Evolutionary conservation across 108 stramenopile genomes (phyloP), one percentile per base, ranked within the genome.

Genomic region (Nannochloropsis oceanica): DNA sequence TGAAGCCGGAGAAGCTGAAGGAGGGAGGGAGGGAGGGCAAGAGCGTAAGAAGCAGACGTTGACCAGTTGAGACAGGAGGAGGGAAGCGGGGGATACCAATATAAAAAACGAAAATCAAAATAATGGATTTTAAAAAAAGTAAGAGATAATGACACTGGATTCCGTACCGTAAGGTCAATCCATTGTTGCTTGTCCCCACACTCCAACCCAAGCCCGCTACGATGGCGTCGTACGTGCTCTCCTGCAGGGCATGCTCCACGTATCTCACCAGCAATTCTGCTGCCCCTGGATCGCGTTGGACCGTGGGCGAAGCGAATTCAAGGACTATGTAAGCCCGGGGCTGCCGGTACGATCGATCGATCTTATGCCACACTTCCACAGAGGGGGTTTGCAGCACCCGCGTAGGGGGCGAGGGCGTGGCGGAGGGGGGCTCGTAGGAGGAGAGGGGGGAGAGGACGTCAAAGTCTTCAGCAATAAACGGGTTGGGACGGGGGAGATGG

Each of bases 1-100:
- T 89, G 91, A 94, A 96, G 8, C 95, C 95, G 20, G 88, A 89
- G 59, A 92, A 86, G 44, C 85, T 44, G 26, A 92, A 25, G 22
- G 46, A 50, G 59, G n/a, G 59, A 73, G 59, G n/a, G n/a, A 73
- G n/a, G 59, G 0, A n/a, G 22, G 22, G n/a, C 9, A 73, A 9
- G 59, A 73, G n/a, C 8, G n/a, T 18, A 73, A 73, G 59, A 34
- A 34, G 34, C 34, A 34, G 34, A 34, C 34, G 34, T 34, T 34
- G 34, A 34, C 34, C 2, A 73, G 9, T n/a, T 18, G 59, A 9
- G 59, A 73, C 22, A n/a, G 7, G 59, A 73, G n/a, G n/a, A 73
- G 59, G 59, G 59, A 10, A 3, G 59, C 5, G n/a, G 10, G n/a
- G 59, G 59, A 10, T 50, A 18, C n/a, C n/a, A n/a, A n/a, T n/a